Evolutionary conservation across 805 yeast genomes (phyloP).

Genomic region (Sungouiozyma intestinalis): DNA sequence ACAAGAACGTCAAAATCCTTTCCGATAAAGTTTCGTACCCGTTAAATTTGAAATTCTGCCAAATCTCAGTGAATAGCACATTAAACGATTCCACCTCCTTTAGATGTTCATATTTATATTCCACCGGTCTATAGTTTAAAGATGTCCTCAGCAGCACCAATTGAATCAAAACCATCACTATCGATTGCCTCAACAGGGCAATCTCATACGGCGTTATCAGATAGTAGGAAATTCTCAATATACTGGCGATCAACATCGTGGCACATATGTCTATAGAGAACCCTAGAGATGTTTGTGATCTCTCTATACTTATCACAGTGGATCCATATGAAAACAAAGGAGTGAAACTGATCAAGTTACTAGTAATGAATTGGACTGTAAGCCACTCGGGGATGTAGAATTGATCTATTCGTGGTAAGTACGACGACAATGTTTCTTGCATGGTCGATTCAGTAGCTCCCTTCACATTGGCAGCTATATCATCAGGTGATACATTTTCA

Average conservation of each 20-base stretch:
- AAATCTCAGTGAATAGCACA: slow-evolving; percentile 24
- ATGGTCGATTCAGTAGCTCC: slow-evolving; percentile 1
- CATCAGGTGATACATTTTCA: slow-evolving; percentile 1
- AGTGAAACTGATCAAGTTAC: slow-evolving; percentile 62
- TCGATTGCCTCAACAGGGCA: slow-evolving; percentile 67
- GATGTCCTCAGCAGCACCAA: slow-evolving; percentile 51
- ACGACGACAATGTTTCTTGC: slow-evolving; percentile 19
- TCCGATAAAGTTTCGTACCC: slow-evolving; percentile 5
- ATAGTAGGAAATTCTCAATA: slow-evolving; percentile 66
- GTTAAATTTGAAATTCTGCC: slow-evolving; percentile 7
- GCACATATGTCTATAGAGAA: slow-evolving; percentile 90
- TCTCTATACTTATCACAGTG: slow-evolving; percentile 59
- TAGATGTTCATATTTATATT: slow-evolving; percentile 31
- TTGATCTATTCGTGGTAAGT: slow-evolving; percentile 32
- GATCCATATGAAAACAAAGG: slow-evolving; percentile 84
- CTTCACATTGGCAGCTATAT: slow-evolving; percentile 1
- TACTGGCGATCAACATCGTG: slow-evolving; percentile 74
- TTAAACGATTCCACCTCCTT: slow-evolving; percentile 27
- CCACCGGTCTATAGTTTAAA: slow-evolving; percentile 44
- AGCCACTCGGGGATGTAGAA: slow-evolving; percentile 40
- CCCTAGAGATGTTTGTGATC: slow-evolving; percentile 58
- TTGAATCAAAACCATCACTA: slow-evolving; percentile 81
- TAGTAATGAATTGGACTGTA: slow-evolving; percentile 46
- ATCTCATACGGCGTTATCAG: slow-evolving; percentile 70
- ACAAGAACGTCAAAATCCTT: slow-evolving; percentile 14